Base-by-base conservation (phyloP, 2,329 filamentous ascomycete species). In the Ascochyta koolunga region DNA sequence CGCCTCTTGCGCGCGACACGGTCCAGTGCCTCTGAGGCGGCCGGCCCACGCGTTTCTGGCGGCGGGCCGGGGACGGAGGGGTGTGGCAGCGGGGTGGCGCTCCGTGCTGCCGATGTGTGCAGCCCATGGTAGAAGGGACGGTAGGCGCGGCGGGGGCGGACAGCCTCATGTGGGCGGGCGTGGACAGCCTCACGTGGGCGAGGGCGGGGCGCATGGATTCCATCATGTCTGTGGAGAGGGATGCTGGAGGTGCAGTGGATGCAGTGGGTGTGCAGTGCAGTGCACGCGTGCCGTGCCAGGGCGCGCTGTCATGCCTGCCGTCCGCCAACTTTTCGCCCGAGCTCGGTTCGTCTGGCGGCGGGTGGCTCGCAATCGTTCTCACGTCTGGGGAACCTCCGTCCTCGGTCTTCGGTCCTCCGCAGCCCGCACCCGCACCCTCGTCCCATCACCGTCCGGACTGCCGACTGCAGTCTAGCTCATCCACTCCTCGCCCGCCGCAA, bases 41-140 rank as follows among this genome's bases (percentile, higher is more conserved):
- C 64, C 5, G 82, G 78, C 42, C 78, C 75, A 15, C 85, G 85
- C 18, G 83, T 79, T 60, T 79, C 79, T 3, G 85, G 85, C 32
- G 85, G 85, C 46, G 84, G 84, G 4, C 84, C 85, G 42, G 83
- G 78, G 10, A 84, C 80, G 10, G 82, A 85, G 48, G 84, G 79
- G 58, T 79, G 78, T 6, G 83, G 80, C 52, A 86, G 77, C 13
- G 84, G 83, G 42, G 82, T 81, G 8, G 84, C 84, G 46, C 74
- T 70, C 54, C 77, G 78, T 27, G 72, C 50, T 2, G 72, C 31
- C 15, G 77, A 76, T 11, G 73, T 77, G 67, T 80, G 78, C 27
- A 80, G 70, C 56, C 72, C 76, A 6, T 42, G 40, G 53, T 59
- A 68, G 41, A 69, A 55, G 13, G 62, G 61, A 6, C 62, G 60